Evolutionary conservation across 306 rosid genomes (phyloP).

Genomic region (Datisca glomerata): DNA sequence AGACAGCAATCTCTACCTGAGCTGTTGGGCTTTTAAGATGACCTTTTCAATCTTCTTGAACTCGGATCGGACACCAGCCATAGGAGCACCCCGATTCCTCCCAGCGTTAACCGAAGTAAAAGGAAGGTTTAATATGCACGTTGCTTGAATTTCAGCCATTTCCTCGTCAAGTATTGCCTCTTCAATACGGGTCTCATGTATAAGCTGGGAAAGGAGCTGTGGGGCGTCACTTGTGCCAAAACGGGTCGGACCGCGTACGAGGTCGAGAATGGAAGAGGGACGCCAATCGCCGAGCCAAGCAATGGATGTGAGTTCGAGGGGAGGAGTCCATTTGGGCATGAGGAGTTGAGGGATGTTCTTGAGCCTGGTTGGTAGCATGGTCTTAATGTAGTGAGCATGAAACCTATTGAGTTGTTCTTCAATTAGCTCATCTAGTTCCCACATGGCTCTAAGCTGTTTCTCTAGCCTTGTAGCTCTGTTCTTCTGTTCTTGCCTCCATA

Average conservation of each 20-base stretch:
- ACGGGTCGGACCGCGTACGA: conserved; percentile 11
- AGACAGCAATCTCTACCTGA: conserved; percentile 20
- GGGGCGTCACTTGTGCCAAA: conserved; percentile 6
- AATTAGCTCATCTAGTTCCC: conserved; percentile 32
- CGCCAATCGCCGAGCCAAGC: conserved; percentile 42
- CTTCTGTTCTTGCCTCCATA: conserved; percentile 31
- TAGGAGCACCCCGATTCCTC: conserved; percentile 12
- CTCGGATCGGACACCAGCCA: conserved; percentile 22
- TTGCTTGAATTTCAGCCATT: conserved; percentile 44
- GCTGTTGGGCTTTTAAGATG: conserved; percentile 29
- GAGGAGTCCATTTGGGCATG: conserved; percentile 25
- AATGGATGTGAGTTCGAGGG: conserved; percentile 18
- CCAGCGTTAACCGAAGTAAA: conserved; percentile 16
- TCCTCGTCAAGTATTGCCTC: conserved; percentile 33
- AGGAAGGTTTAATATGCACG: conserved; percentile 27
- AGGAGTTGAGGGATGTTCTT: conserved; percentile 29
- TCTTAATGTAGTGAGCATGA: conserved; percentile 18
- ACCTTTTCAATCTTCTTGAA: conserved; percentile 33
- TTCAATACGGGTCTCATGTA: conserved; percentile 27
- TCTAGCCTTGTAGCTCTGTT: conserved; percentile 27
- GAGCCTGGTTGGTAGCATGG: conserved; percentile 24
- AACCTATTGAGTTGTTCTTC: conserved; percentile 35
- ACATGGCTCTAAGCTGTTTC: conserved; percentile 25
- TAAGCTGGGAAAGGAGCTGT: conserved; percentile 21
- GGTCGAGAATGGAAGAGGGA: conserved; percentile 29